These are phyloP conservation scores for Eucalyptus tenuipes DNA, from an alignment of 345 rosid species.

Conservation along the genomic window DNA sequence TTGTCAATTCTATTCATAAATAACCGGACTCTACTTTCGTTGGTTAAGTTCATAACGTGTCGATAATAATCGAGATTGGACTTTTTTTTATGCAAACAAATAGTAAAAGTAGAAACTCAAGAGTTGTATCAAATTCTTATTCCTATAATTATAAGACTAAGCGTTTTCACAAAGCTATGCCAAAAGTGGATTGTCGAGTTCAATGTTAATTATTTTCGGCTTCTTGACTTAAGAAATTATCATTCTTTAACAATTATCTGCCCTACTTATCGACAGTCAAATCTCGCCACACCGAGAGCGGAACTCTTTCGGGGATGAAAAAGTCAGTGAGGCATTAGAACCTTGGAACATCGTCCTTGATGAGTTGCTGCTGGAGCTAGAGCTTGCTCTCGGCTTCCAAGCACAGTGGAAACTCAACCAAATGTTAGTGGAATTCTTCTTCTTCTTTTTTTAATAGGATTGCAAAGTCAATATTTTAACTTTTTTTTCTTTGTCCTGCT, in stretches of 20 bases:
- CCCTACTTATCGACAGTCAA: neutral
- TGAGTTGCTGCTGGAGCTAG: neutral
- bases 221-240: neutral
- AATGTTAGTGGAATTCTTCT: neutral
- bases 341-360: neutral
- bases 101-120: neutral
- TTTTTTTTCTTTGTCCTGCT: neutral
- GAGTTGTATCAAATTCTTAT: neutral
- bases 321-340: neutral
- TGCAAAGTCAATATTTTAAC: neutral
- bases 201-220: neutral
- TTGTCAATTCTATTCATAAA: too few species aligned
- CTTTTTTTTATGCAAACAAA: too few species aligned
- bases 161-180: neutral
- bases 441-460: neutral
- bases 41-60: rapidly evolving
- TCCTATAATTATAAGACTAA: neutral
- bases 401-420: neutral
- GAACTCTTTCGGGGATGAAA: neutral
- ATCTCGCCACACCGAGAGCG: neutral
- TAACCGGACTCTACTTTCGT: too few species aligned
- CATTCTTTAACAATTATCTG: neutral
- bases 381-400: neutral
- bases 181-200: neutral
- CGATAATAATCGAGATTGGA: rapidly evolving